These are phyloP conservation scores for Suhomyces ambrosiae DNA, from an alignment of 1,139 yeast genomes.

Conservation along the genomic window DNA sequence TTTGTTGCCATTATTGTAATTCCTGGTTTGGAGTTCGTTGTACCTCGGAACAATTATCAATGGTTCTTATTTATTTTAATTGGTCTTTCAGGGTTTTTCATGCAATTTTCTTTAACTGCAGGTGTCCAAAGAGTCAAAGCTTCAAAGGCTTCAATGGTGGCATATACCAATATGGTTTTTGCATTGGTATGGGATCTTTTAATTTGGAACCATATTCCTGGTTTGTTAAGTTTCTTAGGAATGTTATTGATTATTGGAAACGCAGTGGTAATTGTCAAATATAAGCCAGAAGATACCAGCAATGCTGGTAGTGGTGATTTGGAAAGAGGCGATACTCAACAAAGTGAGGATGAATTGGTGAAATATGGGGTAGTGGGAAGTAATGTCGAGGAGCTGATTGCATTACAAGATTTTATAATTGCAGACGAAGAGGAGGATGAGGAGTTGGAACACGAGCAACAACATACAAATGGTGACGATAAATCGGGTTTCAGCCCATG, in stretches of 20 bases:
- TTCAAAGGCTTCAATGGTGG: conserved; percentile 72
- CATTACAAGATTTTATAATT: conserved; percentile 21
- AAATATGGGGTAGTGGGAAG: conserved; percentile 11
- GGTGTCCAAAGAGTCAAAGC: conserved; percentile 86
- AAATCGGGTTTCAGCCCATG: too few species aligned
- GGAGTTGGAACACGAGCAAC: conserved; percentile 3
- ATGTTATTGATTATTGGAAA: conserved; percentile 66
- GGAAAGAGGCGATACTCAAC: conserved; percentile 6
- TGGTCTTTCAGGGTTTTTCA: conserved; percentile 78
- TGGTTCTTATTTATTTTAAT: conserved; percentile 64
- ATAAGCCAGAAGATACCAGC: conserved; percentile 38
- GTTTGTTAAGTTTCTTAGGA: conserved; percentile 67
- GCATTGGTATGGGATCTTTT: conserved; percentile 77
- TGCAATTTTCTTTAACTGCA: conserved; percentile 77
- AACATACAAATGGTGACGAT: neutral
- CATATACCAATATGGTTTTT: conserved; percentile 74
- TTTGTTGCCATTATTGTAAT: conserved; percentile 53
- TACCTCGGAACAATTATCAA: conserved; percentile 61
- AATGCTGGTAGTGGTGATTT: conserved; percentile 4
- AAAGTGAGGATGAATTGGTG: conserved; percentile 2
- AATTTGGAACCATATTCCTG: conserved; percentile 76
- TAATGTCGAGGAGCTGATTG: conserved; percentile 17
- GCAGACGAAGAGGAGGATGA: conserved; percentile 19
- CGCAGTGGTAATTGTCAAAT: conserved; percentile 60
- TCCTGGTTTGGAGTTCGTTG: conserved; percentile 61